These are phyloP conservation scores for Daldinia concentrica DNA, from an alignment of 495 filamentous ascomycete genomes.

Conservation along the genomic window DNA sequence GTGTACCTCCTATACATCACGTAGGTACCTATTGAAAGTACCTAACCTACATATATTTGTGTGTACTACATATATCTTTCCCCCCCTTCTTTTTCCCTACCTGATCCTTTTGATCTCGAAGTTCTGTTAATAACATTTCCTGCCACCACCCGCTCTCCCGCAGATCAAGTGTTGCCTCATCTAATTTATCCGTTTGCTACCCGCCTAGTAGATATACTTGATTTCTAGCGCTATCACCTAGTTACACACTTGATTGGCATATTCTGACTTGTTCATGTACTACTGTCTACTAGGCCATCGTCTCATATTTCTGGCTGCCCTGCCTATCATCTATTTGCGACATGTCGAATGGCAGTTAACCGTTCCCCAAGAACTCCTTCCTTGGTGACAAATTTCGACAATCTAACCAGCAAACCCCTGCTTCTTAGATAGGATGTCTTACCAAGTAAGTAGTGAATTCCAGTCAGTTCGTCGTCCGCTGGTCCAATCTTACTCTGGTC, in stretches of 20 bases:
- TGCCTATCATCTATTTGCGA: slow-evolving; percentile 27
- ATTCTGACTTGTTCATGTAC: slow-evolving; percentile 25
- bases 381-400: too few relatives aligned
- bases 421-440: slow-evolving; percentile 21
- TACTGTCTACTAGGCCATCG: slow-evolving; percentile 22
- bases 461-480: slow-evolving; percentile 13
- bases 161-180: slow-evolving; percentile 26
- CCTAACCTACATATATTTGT: too few relatives aligned
- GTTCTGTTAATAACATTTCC: slow-evolving; percentile 27
- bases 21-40: too few relatives aligned
- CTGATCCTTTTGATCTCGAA: slow-evolving; percentile 18
- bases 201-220: slow-evolving; percentile 18
- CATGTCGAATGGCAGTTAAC: slow-evolving; percentile 18
- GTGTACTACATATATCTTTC: too few relatives aligned
- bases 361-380: not conserved
- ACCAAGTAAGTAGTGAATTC: slow-evolving; percentile 14
- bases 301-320: slow-evolving; percentile 20
- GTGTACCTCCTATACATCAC: not conserved
- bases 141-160: slow-evolving; percentile 31
- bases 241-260: slow-evolving; percentile 18
- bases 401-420: slow-evolving; percentile 16
- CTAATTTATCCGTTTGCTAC: slow-evolving; percentile 33
- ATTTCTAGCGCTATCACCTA: slow-evolving; percentile 5
- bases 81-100: not conserved
- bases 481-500: slow-evolving; percentile 7